phyloP scores from a whole-genome alignment of 2,329 filamentous ascomycete species.

The Aspergillus sp. region DNA sequence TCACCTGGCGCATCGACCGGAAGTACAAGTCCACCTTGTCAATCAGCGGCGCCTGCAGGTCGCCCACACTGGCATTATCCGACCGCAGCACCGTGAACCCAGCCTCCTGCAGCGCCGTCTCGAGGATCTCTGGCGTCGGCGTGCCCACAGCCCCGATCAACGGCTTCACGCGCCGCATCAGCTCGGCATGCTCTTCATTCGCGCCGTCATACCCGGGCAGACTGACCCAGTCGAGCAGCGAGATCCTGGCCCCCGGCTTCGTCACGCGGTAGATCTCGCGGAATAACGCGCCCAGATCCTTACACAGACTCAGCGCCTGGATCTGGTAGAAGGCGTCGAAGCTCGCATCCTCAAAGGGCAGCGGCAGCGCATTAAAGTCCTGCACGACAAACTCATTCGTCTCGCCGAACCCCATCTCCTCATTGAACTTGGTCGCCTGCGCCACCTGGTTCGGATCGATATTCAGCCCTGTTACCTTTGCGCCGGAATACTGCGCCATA shows the following conservation, averaged over 20 bases:
- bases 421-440: slow-evolving; percentile 48
- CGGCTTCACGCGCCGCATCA: slow-evolving; percentile 57
- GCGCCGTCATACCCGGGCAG: slow-evolving; percentile 50
- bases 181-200: slow-evolving; percentile 49
- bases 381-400: slow-evolving; percentile 49
- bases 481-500: slow-evolving; percentile 52
- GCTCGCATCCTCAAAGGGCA: slow-evolving; percentile 50
- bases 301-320: slow-evolving; percentile 57
- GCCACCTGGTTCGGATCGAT: slow-evolving; percentile 56
- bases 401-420: slow-evolving; percentile 43
- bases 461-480: slow-evolving; percentile 53
- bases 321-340: slow-evolving; percentile 60
- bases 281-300: slow-evolving; percentile 50
- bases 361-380: slow-evolving; percentile 54
- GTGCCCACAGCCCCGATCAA: slow-evolving; percentile 57
- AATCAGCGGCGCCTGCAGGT: slow-evolving; percentile 54
- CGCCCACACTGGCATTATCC: slow-evolving; percentile 55
- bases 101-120: slow-evolving; percentile 47
- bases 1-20: slow-evolving; percentile 50
- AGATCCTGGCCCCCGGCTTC: slow-evolving; percentile 53
- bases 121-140: slow-evolving; percentile 50
- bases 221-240: slow-evolving; percentile 56
- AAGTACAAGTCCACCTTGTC: slow-evolving; percentile 58
- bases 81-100: slow-evolving; percentile 51
- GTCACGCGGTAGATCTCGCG: slow-evolving; percentile 51